Evolutionary conservation across 129 eudicot species (phyloP), one percentile per base, ranked within the genome.

Genomic region (Lactuca sativa): DNA sequence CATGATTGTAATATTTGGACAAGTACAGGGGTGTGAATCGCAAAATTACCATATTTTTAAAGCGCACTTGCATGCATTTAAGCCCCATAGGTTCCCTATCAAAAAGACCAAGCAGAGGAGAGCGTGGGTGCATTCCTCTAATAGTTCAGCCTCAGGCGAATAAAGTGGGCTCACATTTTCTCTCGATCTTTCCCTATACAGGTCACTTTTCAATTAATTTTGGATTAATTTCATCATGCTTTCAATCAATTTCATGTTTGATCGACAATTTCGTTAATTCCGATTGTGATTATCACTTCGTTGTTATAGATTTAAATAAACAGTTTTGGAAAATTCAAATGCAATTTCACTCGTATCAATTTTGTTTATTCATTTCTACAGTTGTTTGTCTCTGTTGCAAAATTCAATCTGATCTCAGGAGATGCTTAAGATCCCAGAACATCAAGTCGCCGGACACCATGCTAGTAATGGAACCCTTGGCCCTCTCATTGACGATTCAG

Each of bases 381-480:
- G 57, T 54, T 30, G 6, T 36, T 53, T 14, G 7, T 51, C 14
- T 17, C 44, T 47, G 49, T 13, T 11, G 15, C 62, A 9, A 65
- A 54, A 61, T 58, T 37, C 37, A n/a, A 3, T 9, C 7, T 12
- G 14, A 77, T 63, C 31, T 55, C 25, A 11, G 66, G 7, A 74
- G 59, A 86, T 84, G 97, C 81, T 91, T 5, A 89, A 85, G 82
- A 82, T 71, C 43, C 91, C 96, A 30, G 56, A 57, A 65, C 91
- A 92, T 79, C 98, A 92, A 74, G 98, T 89, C 66, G 98, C 96
- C 10, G 98, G 98, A 4, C 98, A 89, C 82, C 75, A 83, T 75
- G 98, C 96, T 9, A 40, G 47, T 51, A 74, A 44, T 21, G 96
- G 87, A 57, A 81, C 73, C 30, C 91, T 84, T 16, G 92, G 96